Conservation (phyloP, 306 rosid species). For the Vigna mungo region DNA sequence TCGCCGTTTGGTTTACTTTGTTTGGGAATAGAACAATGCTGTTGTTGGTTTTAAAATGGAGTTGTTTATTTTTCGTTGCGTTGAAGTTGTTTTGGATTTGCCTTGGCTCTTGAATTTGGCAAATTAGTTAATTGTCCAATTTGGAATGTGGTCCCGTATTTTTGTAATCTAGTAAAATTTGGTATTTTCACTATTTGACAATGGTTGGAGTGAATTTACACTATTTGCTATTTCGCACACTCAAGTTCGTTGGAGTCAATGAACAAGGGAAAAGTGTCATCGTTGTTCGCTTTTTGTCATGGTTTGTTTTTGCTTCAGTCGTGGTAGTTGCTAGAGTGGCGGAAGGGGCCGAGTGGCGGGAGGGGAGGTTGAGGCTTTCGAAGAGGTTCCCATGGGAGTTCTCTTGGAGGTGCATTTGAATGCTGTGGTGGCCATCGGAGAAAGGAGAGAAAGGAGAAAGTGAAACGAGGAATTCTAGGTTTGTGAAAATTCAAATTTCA, state of each 20-base stretch:
- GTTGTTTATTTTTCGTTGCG: background rate
- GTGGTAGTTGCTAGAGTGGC: too few species aligned
- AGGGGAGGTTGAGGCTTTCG: background rate
- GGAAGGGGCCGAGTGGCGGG: too few species aligned
- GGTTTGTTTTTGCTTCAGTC: too few species aligned
- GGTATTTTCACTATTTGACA: background rate
- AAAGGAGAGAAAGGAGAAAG: background rate
- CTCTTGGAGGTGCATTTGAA: slow-evolving; percentile 94
- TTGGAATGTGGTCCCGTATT: background rate
- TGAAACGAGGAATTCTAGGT: slow-evolving; percentile 13
- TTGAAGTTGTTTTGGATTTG: background rate
- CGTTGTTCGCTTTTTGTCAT: too few species aligned
- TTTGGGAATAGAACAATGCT: background rate
- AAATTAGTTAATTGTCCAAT: background rate
- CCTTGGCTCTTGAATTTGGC: background rate
- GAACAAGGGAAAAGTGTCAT: too few species aligned
- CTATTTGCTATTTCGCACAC: too few species aligned
- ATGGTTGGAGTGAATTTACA: too few species aligned
- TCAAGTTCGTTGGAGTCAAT: too few species aligned
- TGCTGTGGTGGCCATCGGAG: slow-evolving; percentile 83
- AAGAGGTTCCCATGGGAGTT: slow-evolving; percentile 61
- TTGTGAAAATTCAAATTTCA: slow-evolving; percentile 8
- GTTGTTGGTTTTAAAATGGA: background rate
- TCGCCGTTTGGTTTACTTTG: background rate
- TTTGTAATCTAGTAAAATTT: background rate